phyloP scores from a whole-genome alignment of 257 asterid genomes.

The Fraxinus americana region DNA sequence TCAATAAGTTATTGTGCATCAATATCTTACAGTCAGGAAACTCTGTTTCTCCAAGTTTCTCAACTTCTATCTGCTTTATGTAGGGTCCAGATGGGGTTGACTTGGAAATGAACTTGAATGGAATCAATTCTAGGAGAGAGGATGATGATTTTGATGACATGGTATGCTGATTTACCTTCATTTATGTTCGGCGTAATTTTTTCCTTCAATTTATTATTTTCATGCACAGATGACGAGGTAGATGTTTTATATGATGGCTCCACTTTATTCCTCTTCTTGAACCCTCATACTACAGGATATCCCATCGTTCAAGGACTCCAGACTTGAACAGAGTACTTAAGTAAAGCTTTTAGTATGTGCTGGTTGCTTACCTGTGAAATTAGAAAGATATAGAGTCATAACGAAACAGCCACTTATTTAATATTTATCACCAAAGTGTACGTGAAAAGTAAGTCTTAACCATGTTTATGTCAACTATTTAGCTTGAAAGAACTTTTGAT shows the following conservation, averaged over 20 bases:
- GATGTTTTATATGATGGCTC: neutral
- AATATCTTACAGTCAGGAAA: constrained; percentile 8
- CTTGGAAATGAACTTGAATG: constrained; percentile 92
- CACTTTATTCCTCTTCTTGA: neutral
- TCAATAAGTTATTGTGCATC: constrained; percentile 3
- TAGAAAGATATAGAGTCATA: no score
- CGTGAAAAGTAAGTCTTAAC: neutral
- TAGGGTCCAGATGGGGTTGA: constrained; percentile 98
- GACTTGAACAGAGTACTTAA: constrained; percentile 11
- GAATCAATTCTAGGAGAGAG: constrained; percentile 60
- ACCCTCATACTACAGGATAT: neutral
- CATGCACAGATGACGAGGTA: constrained; percentile 14
- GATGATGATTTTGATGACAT: constrained; percentile 90
- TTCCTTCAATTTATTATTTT: constrained; percentile 2
- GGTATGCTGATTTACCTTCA: constrained; percentile 52
- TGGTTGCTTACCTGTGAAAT: no score
- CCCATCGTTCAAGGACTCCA: constrained; percentile 4
- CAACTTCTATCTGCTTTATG: constrained; percentile 30
- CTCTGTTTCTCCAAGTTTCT: constrained; percentile 12
- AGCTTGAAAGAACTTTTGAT: neutral
- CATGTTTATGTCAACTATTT: neutral
- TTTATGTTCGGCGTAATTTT: constrained; percentile 2
- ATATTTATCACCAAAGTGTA: no score
- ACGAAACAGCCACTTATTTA: no score
- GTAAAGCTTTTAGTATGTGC: neutral